Conservation (phyloP, 257 asterid genomes). For the Prunella vulgaris region DNA sequence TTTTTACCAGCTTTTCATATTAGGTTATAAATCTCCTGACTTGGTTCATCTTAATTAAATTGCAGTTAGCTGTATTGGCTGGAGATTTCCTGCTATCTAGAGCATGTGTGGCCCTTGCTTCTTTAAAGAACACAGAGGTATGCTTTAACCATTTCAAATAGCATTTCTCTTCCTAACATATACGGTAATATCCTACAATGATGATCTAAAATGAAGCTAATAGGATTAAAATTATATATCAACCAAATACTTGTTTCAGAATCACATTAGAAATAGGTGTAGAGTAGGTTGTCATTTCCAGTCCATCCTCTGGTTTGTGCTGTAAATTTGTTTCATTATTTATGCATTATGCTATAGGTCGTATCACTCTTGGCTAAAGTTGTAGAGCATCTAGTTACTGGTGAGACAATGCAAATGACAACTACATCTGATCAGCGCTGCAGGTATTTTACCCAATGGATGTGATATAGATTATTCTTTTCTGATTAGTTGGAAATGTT, state of each 20-base stretch:
- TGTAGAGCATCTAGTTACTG: conserved; percentile 94
- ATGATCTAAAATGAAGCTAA: neutral
- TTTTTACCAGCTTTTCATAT: neutral
- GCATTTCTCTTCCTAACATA: conserved; percentile 7
- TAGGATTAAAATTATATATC: neutral
- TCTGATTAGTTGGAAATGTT: neutral
- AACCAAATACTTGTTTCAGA: neutral
- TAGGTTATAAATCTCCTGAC: conserved; percentile 9
- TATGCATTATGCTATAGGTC: conserved; percentile 42
- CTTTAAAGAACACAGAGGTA: conserved; percentile 93
- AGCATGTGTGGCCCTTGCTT: conserved; percentile 96
- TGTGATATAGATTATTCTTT: neutral
- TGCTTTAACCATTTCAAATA: conserved; percentile 1
- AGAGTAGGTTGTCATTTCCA: neutral
- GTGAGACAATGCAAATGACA: conserved; percentile 98
- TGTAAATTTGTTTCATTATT: neutral
- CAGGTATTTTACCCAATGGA: conserved; percentile 44
- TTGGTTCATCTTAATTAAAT: conserved; percentile 15
- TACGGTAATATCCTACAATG: neutral
- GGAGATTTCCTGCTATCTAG: conserved; percentile 93
- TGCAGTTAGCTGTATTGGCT: conserved; percentile 89
- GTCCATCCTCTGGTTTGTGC: neutral
- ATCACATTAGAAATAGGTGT: neutral
- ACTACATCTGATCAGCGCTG: conserved; percentile 80
- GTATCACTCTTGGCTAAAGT: conserved; percentile 86